Evolutionary conservation across 495 filamentous ascomycete genomes (phyloP), one percentile per base, ranked within the genome.

Genomic region (Hypoxylon fragiforme): DNA sequence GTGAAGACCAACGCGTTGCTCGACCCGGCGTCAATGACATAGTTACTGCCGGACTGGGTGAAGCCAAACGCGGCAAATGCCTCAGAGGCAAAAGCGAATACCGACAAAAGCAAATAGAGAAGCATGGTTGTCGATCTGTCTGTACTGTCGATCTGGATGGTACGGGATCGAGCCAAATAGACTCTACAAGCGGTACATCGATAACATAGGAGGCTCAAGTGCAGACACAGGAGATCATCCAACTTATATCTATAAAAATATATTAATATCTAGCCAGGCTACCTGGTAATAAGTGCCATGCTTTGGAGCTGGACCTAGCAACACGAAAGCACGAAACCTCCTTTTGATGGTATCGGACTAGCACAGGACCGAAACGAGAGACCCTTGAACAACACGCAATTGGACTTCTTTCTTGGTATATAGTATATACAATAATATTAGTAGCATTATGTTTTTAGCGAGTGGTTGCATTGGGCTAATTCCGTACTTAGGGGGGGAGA

Each of bases 1-100:
- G 81, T 81, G 54, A 85, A 81, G 21, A 79, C 68, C 16, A 86
- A 62, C 0, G 78, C 34, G 45, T 84, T 82, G 7, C 71, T 48
- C 0, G 80, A 81, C 11, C 75, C 79, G 34, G 81, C 77, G 50
- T 83, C 77, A 39, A 85, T 69, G 14, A 79, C 67, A 64, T 78
- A 84, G 30, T 71, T 71, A 30, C 62, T 65, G 18, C 72, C 70
- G 12, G 72, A 74, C 26, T 70, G 54, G 14, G 66, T 70, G 57
- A 73, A 76, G 26, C 73, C 73, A 52, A 76, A 76, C 1, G 70
- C 73, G 19, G 60, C 68, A 39, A 70, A 40, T 31, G 57, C 66
- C 15, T 66, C 68, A n/a, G 70, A 66, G 36, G 60, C 58, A 42
- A 73, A 74, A 15, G 64, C 24, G 16, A 65, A 62, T n/a, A 62